Evolutionary conservation across 2,329 filamentous ascomycete species (phyloP).

Genomic region (Grosmannia huntii): DNA sequence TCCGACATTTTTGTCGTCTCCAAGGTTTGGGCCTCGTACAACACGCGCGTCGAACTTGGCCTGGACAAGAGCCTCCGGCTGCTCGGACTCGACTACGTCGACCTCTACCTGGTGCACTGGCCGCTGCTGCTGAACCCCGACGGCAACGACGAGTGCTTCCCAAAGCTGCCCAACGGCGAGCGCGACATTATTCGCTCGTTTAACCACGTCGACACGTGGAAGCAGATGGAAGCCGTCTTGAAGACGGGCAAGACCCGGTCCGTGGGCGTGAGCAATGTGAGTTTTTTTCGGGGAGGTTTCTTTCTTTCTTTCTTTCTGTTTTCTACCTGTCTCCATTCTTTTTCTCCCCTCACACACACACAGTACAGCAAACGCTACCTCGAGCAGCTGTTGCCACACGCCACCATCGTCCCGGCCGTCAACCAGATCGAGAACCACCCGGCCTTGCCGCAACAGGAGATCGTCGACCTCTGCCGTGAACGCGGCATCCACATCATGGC

Average conservation of each 20-base stretch:
- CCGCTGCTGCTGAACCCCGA: constrained; percentile 69
- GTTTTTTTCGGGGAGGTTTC: constrained; percentile 10
- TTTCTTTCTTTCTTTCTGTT: not conserved
- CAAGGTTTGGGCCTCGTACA: constrained; percentile 77
- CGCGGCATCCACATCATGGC: constrained; percentile 62
- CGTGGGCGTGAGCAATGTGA: constrained; percentile 44
- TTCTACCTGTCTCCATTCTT: not conserved
- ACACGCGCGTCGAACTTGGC: constrained; percentile 53
- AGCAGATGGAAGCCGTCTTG: constrained; percentile 57
- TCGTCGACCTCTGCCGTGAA: constrained; percentile 53
- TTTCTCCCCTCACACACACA: not conserved
- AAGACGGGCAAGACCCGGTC: constrained; percentile 41
- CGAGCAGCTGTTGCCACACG: constrained; percentile 36
- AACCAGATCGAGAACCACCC: constrained; percentile 70
- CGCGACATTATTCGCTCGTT: constrained; percentile 59
- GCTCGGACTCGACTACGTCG: constrained; percentile 68
- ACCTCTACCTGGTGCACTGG: constrained; percentile 77
- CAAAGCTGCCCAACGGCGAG: constrained; percentile 58
- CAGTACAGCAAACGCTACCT: constrained; percentile 44
- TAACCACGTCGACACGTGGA: constrained; percentile 67
- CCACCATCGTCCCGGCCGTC: constrained; percentile 46
- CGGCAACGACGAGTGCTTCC: constrained; percentile 62
- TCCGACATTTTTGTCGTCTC: constrained; percentile 74
- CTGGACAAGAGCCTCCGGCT: constrained; percentile 61
- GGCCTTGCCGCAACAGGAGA: constrained; percentile 56